Base-by-base conservation (phyloP, 2,329 filamentous ascomycete species). In the Cercospora canescens region DNA sequence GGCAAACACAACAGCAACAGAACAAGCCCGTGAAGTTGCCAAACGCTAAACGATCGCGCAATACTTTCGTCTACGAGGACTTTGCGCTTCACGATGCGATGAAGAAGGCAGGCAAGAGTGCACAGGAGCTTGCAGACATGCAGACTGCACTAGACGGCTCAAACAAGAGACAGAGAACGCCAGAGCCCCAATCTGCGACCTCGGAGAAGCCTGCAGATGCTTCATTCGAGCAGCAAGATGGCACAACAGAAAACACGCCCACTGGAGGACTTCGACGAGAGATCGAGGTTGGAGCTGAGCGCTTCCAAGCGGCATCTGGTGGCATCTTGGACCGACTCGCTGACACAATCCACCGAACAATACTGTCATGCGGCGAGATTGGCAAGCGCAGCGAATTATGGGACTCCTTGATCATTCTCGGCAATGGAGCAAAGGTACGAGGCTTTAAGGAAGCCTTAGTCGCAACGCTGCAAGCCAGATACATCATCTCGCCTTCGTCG, bases 371-470 rank as follows among this genome's bases (percentile, higher is more conserved):
- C 26, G 89, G 92, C 54, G 93, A 97, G 69, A 88, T 93, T 70
- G 90, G 91, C 73, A 94, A 93, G 83, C 89, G 95, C 52, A 89
- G 91, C 37, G 86, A 91, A 37, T 90, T 96, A 69, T 99, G 95
- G 95, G 94, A 98, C 73, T 92, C 91, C 67, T 80, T 99, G 60
- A 90, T 97, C 71, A 91, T 99, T 63, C 91, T 97, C 60, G 95
- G 95, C 72, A 97, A 96, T 75, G 95, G 95, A 64, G 89, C 86
- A 66, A 87, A 83, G 73, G 81, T 90, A 58, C 83, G 85, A 80
- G 88, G 95, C 5, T 94, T 99, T 78, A 94, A 91, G 71, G 93
- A 97, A 73, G 92, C 94, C 71, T 88, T 99, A 56, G 78, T 98
- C 39, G 86, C 91, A 73, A 93, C 89, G 0, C 86, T 99, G 37